Evolutionary conservation across 2,329 filamentous ascomycete genomes (phyloP).

Genomic region (Coniochaeta sp.): DNA sequence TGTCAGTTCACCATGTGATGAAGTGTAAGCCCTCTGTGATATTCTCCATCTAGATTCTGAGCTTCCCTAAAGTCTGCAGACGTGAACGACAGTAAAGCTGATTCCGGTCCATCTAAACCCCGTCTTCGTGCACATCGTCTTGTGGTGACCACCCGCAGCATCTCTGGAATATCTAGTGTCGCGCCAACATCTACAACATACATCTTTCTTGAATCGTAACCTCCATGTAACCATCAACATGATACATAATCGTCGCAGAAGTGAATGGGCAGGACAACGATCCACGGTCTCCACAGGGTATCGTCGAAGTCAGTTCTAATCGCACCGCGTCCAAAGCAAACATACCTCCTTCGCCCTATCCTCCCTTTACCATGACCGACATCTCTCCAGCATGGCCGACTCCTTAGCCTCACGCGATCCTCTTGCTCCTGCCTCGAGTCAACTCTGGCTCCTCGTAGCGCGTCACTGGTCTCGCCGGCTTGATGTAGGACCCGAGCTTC

Average conservation of each 20-base stretch:
- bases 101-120: too few species aligned
- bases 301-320: not conserved
- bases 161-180: not conserved
- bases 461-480: not conserved
- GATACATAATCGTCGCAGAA: not conserved
- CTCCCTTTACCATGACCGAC: too few species aligned
- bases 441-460: not conserved
- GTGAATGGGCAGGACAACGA: not conserved
- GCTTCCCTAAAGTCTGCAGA: too few species aligned
- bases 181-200: not conserved
- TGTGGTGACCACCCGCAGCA: not conserved
- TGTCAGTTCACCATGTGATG: too few species aligned
- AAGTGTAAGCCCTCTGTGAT: too few species aligned
- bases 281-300: not conserved
- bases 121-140: not conserved
- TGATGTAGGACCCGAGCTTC: constrained; percentile 38
- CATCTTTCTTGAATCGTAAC: not conserved
- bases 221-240: not conserved
- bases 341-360: not conserved
- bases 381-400: not conserved
- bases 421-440: not conserved
- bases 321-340: not conserved
- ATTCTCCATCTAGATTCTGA: too few species aligned
- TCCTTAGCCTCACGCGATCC: not conserved
- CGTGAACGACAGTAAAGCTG: too few species aligned